A percentile compares a stretch with the other conserved stretches of the same genome.
Conservation (phyloP, 148 eudicot genomes). For the Polygonum aviculare region DNA sequence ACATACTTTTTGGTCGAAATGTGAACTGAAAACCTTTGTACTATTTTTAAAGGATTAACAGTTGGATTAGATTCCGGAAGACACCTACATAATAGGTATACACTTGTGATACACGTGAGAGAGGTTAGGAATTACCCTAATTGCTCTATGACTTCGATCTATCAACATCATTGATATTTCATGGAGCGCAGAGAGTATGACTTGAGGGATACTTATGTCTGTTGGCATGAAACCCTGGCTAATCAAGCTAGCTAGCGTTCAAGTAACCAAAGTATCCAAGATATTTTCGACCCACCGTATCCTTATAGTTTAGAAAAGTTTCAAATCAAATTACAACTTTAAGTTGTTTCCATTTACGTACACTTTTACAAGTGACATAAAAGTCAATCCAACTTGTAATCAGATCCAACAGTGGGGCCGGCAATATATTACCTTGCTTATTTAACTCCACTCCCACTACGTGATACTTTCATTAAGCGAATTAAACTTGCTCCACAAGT, state of each 20-base stretch:
- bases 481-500: neutral
- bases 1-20: too few species aligned
- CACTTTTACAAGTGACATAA: neutral
- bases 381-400: conserved; percentile 1
- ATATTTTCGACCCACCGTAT: neutral
- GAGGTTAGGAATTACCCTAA: neutral
- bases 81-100: too few species aligned
- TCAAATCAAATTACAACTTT: neutral
- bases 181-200: neutral
- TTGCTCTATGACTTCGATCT: neutral
- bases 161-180: neutral
- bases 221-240: neutral
- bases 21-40: too few species aligned
- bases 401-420: neutral
- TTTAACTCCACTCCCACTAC: too few species aligned
- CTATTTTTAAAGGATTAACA: too few species aligned
- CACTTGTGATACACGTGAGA: too few species aligned
- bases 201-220: neutral
- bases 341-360: neutral
- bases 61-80: too few species aligned
- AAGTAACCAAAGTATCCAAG: neutral
- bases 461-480: neutral
- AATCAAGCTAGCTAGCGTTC: neutral
- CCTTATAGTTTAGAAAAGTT: neutral
- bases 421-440: too few species aligned